phyloP scores from a whole-genome alignment of 345 rosid genomes.

The Aurinia saxatilis region DNA sequence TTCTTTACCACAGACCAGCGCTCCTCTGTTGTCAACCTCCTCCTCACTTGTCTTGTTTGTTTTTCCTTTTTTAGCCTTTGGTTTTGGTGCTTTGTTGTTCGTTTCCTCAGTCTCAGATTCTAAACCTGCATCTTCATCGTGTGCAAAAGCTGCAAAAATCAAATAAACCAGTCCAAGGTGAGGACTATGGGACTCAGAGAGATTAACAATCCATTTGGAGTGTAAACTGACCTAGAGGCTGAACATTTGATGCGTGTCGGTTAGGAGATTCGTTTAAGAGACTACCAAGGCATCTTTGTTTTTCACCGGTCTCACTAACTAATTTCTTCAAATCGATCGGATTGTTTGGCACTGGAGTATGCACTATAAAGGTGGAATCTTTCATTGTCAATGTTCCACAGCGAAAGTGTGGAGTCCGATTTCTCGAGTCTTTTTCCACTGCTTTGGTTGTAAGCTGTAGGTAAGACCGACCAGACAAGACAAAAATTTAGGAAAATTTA shows the following conservation, averaged over 20 bases:
- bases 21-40: conserved; percentile 18
- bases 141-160: conserved; percentile 41
- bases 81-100: conserved; percentile 22
- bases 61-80: conserved; percentile 18
- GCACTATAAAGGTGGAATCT: conserved; percentile 39
- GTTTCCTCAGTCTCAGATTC: conserved; percentile 39
- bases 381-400: conserved; percentile 55
- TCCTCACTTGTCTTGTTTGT: background rate
- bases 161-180: background rate
- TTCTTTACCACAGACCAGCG: conserved; percentile 21
- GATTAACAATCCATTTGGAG: background rate
- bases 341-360: conserved; percentile 35
- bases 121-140: conserved; percentile 32
- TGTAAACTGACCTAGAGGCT: conserved; percentile 11
- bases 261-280: conserved; percentile 34
- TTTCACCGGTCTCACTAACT: conserved; percentile 28
- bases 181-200: background rate
- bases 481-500: background rate
- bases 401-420: conserved; percentile 62
- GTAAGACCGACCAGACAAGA: background rate
- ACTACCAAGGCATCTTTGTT: conserved; percentile 31
- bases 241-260: conserved; percentile 5
- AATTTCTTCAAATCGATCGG: conserved; percentile 50
- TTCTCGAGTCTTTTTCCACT: conserved; percentile 64
- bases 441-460: conserved; percentile 61